A percentile compares a stretch with the other conserved stretches of the same genome.
Evolutionary conservation across 257 asterid species (phyloP).

Genomic region (Solanum corneliomulleri): DNA sequence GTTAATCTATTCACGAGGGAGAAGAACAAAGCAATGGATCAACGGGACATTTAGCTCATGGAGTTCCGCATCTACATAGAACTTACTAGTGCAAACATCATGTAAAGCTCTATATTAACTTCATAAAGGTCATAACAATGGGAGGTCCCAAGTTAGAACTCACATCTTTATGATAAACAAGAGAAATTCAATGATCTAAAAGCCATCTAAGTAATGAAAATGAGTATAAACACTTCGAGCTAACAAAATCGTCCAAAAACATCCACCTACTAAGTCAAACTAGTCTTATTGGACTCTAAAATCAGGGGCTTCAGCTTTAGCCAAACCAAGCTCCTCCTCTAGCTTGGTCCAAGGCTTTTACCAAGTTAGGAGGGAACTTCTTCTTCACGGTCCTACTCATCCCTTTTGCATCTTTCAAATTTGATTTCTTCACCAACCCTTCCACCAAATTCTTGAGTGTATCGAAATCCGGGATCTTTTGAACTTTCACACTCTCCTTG

Average conservation of each 20-base stretch:
- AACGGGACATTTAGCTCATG: background rate
- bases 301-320: background rate
- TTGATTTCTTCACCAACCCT: conserved; percentile 44
- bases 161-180: background rate
- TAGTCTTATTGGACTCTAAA: background rate
- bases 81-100: background rate
- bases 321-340: conserved; percentile 45
- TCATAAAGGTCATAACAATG: background rate
- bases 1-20: background rate
- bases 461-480: conserved; percentile 65
- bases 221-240: background rate
- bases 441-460: conserved; percentile 54
- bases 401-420: conserved; percentile 37
- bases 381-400: conserved; percentile 52
- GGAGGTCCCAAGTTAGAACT: background rate
- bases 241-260: background rate
- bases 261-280: background rate
- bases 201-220: background rate
- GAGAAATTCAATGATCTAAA: background rate
- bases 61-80: no score
- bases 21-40: background rate
- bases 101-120: background rate
- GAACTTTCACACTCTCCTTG: conserved; percentile 45
- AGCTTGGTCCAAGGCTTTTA: conserved; percentile 63
- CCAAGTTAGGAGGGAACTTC: conserved; percentile 48